phyloP scores from a whole-genome alignment of 1,284 basidiomycete species.

The Cutaneotrichosporon sp. region DNA sequence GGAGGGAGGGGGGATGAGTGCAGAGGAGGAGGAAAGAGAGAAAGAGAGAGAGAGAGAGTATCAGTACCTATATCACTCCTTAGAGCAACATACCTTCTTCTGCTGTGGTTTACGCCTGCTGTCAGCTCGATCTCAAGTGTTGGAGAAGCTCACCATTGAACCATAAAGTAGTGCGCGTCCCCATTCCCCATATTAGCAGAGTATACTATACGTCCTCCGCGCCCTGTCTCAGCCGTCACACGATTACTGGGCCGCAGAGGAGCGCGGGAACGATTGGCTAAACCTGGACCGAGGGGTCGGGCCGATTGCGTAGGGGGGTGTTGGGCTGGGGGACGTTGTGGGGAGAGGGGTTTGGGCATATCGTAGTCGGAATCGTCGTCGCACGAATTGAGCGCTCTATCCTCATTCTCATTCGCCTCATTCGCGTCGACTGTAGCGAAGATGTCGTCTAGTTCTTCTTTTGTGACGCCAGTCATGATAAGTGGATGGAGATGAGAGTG shows the following conservation, averaged over 20 bases:
- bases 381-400: conserved; percentile 24
- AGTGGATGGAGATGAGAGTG: conserved; percentile 16
- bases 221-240: conserved; percentile 13
- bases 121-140: conserved; percentile 18
- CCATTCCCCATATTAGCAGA: conserved; percentile 8
- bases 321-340: background rate
- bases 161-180: conserved; percentile 38
- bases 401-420: conserved; percentile 20
- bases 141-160: conserved; percentile 45
- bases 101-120: conserved; percentile 51
- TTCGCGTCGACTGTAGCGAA: conserved; percentile 22
- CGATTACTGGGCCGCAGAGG: conserved; percentile 9
- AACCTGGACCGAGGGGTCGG: background rate
- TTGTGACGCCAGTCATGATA: conserved; percentile 11
- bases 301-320: background rate
- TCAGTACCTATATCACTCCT: conserved; percentile 7
- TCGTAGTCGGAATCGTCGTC: conserved; percentile 25
- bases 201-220: conserved; percentile 33
- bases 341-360: conserved; percentile 19
- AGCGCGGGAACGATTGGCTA: background rate
- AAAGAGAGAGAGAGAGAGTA: background rate
- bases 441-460: conserved; percentile 24
- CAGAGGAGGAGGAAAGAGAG: background rate
- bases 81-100: conserved; percentile 41
- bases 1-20: too few species aligned